Percentiles rank a stretch among this genome's conserved stretches.
These are phyloP conservation scores for Globisporangium emineosum DNA, from an alignment of 352 stramenopile species.

Conservation along the genomic window DNA sequence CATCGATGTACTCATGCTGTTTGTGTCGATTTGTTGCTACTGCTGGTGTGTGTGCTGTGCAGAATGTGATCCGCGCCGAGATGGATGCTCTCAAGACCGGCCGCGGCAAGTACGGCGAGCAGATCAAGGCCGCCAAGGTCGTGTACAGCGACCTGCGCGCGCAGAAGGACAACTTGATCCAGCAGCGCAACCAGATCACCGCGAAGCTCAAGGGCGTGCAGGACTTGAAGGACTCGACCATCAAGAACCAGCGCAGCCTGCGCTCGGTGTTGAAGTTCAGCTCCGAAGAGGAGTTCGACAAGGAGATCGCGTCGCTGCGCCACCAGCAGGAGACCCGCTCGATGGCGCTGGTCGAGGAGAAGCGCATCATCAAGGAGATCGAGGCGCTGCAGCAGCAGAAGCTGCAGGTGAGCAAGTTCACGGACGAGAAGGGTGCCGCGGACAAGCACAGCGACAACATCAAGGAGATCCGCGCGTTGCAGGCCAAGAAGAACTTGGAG, in stretches of 20 bases:
- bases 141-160: slow-evolving; percentile 77
- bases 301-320: slow-evolving; percentile 87
- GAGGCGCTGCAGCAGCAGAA: slow-evolving; percentile 90
- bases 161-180: slow-evolving; percentile 86
- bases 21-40: background rate
- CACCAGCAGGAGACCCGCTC: slow-evolving; percentile 93
- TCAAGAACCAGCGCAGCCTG: slow-evolving; percentile 65
- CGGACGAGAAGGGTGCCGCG: slow-evolving; percentile 77
- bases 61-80: slow-evolving; percentile 60
- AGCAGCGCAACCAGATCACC: slow-evolving; percentile 78
- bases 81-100: slow-evolving; percentile 83
- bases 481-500: slow-evolving; percentile 92
- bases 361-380: slow-evolving; percentile 97
- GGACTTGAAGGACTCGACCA: slow-evolving; percentile 72
- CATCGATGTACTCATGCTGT: background rate
- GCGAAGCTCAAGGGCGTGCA: slow-evolving; percentile 81
- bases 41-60: background rate
- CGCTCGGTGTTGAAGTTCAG: slow-evolving; percentile 84
- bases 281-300: slow-evolving; percentile 88
- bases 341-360: slow-evolving; percentile 96
- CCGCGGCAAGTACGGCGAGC: slow-evolving; percentile 76
- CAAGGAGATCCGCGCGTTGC: slow-evolving; percentile 65
- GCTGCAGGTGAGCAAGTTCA: slow-evolving; percentile 80
- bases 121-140: slow-evolving; percentile 88
- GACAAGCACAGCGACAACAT: slow-evolving; percentile 81